A percentile compares a stretch with the other conserved stretches of the same genome.
Evolutionary conservation across 768 basidiomycete species (phyloP).

Genomic region (Termitomyces sp.): DNA sequence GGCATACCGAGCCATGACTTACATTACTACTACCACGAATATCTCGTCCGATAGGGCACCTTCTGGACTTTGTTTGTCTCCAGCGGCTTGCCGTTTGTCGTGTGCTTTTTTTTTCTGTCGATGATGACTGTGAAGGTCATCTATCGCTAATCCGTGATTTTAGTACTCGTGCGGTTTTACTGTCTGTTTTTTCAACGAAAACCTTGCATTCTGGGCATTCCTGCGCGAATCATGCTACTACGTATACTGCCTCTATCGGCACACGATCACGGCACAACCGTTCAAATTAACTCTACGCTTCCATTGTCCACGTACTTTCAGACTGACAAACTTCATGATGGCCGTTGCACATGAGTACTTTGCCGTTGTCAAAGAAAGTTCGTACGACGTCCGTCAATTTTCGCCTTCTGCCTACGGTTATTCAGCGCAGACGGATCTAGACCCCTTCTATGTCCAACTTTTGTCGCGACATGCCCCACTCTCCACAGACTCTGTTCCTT

Average conservation of each 20-base stretch:
- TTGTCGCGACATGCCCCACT: no score
- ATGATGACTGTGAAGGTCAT: not conserved
- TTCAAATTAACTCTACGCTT: not conserved
- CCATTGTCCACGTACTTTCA: not conserved
- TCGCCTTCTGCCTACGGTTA: not conserved
- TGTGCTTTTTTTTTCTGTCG: not conserved
- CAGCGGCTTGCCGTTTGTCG: not conserved
- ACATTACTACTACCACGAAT: not conserved
- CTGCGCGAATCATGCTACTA: no score
- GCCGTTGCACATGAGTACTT: no score
- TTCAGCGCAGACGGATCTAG: not conserved
- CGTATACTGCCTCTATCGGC: no score
- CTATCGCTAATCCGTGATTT: not conserved
- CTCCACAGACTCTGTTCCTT: no score
- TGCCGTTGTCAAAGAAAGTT: no score
- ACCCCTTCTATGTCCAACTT: no score
- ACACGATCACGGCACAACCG: no score
- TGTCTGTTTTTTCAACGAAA: no score
- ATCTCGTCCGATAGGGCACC: not conserved
- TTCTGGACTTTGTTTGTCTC: not conserved
- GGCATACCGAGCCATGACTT: not conserved
- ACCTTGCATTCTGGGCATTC: no score
- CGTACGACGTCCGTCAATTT: not conserved
- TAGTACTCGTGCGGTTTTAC: not conserved
- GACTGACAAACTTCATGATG: no score